Percentiles rank a stretch among this genome's conserved stretches.
These are phyloP conservation scores for Lasiodiplodia hormozganensis DNA, from an alignment of 2,329 filamentous ascomycete species.

Conservation along the genomic window DNA sequence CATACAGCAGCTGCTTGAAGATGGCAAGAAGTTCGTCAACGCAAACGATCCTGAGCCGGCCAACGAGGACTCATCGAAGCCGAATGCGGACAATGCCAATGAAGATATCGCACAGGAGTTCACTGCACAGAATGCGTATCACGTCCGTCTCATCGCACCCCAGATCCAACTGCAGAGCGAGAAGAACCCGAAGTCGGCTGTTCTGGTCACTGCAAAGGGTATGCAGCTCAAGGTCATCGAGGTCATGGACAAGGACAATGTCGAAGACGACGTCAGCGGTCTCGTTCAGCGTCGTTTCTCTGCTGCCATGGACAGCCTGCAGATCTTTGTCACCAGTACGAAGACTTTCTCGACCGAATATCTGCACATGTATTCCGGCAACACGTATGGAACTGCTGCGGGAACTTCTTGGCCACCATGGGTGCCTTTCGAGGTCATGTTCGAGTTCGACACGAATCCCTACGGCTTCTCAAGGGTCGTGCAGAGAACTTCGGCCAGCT, in stretches of 20 bases:
- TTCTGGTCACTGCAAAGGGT: slow-evolving; percentile 93
- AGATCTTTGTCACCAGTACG: slow-evolving; percentile 96
- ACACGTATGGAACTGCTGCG: slow-evolving; percentile 83
- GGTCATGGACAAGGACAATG: slow-evolving; percentile 94
- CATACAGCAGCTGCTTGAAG: slow-evolving; percentile 83
- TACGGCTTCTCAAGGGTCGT: slow-evolving; percentile 99
- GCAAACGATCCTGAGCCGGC: slow-evolving; percentile 65
- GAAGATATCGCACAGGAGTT: slow-evolving; percentile 87
- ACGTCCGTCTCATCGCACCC: slow-evolving; percentile 91
- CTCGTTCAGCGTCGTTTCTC: slow-evolving; percentile 94
- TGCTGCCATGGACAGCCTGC: slow-evolving; percentile 94
- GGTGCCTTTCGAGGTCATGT: slow-evolving; percentile 98
- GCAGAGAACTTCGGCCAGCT: slow-evolving; percentile 91
- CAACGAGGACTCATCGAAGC: slow-evolving; percentile 41
- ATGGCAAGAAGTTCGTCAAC: slow-evolving; percentile 82
- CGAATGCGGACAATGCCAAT: slow-evolving; percentile 50
- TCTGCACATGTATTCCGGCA: slow-evolving; percentile 92
- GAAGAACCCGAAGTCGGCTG: slow-evolving; percentile 96
- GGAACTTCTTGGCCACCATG: slow-evolving; percentile 96
- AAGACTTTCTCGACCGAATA: slow-evolving; percentile 86
- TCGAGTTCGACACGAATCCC: slow-evolving; percentile 90
- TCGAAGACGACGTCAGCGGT: slow-evolving; percentile 91
- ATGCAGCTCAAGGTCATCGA: slow-evolving; percentile 98
- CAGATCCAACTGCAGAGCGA: slow-evolving; percentile 99
- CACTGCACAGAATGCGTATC: slow-evolving; percentile 89